Percentiles rank a stretch among this genome's conserved stretches.
Evolutionary conservation across 108 stramenopile species (phyloP).

Genomic region (Ochromonas danica): DNA sequence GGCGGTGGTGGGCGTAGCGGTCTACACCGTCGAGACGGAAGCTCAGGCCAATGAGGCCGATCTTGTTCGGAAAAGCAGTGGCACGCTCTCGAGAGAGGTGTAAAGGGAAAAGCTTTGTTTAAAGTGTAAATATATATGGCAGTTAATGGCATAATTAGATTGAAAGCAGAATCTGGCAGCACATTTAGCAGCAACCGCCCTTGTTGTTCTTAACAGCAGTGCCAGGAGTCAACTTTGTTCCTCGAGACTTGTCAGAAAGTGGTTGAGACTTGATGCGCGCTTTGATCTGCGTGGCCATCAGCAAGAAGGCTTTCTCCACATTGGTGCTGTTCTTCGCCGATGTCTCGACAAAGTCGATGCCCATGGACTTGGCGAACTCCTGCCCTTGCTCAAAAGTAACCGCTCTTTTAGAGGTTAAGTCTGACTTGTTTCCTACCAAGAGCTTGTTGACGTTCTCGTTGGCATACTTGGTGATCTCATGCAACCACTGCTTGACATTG

Average conservation of each 20-base stretch:
- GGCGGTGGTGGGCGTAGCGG: neutral
- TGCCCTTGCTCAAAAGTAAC: slow-evolving; percentile 28
- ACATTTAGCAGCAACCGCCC: neutral
- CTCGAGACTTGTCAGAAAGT: neutral
- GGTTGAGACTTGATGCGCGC: slow-evolving; percentile 8
- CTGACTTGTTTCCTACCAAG: slow-evolving; percentile 37
- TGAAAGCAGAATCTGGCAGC: too few relatives aligned
- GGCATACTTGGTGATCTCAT: slow-evolving; percentile 27
- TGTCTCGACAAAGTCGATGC: slow-evolving; percentile 27
- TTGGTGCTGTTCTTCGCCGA: slow-evolving; percentile 21
- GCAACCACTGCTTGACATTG: slow-evolving; percentile 30
- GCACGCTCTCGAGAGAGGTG: too few relatives aligned
- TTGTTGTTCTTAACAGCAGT: neutral
- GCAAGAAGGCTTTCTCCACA: slow-evolving; percentile 22
- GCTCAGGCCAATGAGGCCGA: too few relatives aligned
- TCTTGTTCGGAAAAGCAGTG: too few relatives aligned
- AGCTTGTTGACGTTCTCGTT: slow-evolving; percentile 28
- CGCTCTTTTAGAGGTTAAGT: slow-evolving; percentile 1
- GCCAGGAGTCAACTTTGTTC: neutral
- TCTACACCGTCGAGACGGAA: neutral
- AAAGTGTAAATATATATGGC: too few relatives aligned
- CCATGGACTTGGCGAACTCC: slow-evolving; percentile 24
- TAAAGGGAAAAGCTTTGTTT: too few relatives aligned
- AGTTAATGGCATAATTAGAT: too few relatives aligned
- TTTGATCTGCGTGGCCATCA: slow-evolving; percentile 19